Evolutionary conservation across 2,329 filamentous ascomycete genomes (phyloP), one percentile per base, ranked within the genome.

Genomic region (Xenosphaeropsis pyriputrescens): DNA sequence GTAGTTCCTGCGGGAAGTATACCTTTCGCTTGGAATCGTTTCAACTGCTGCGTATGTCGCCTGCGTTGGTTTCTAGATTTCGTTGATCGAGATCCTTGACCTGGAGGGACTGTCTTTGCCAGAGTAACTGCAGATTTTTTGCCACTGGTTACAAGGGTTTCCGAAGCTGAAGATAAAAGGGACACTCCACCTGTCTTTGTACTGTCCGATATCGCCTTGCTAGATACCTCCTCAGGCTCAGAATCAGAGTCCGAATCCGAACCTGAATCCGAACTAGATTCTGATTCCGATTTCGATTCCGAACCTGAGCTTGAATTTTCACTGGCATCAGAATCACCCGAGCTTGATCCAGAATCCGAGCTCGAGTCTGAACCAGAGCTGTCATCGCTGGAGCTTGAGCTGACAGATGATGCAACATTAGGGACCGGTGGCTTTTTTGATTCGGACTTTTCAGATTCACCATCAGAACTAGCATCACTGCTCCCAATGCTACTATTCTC

Each of bases 1-100:
- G 63, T 66, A 5, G 73, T 72, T 39, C 64, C 53, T 18, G 56
- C 44, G 15, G 63, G 63, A 7, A 80, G 54, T 11, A 66, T 50
- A 1, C 70, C 72, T n/a, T 63, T 53, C 14, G 61, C 52, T 46
- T 77, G 73, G 6, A 79, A 57, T 39, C 62, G 60, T 4, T 57
- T 55, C 9, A 79, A 56, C 40, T 59, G 58, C 40, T 65, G 65
- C 30, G 60, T 55, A 37, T 67, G 55, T 39, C 65, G 66, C 31
- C 64, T 63, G 30, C 76, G 63, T 19, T 57, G 49, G 45, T 81
- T 81, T 42, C 73, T 67, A 17, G 57, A 57, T 36, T 65, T 64
- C 0, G 76, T 81, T 14, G 52, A 47, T 16, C 50, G 45, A 22
- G 60, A 62, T 13, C 76, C 75, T 41, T 62, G 38, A 4, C 64